Percentiles rank a stretch among this genome's conserved stretches.
Conservation (phyloP, 108 stramenopile genomes). For the Nitzschia sp. region DNA sequence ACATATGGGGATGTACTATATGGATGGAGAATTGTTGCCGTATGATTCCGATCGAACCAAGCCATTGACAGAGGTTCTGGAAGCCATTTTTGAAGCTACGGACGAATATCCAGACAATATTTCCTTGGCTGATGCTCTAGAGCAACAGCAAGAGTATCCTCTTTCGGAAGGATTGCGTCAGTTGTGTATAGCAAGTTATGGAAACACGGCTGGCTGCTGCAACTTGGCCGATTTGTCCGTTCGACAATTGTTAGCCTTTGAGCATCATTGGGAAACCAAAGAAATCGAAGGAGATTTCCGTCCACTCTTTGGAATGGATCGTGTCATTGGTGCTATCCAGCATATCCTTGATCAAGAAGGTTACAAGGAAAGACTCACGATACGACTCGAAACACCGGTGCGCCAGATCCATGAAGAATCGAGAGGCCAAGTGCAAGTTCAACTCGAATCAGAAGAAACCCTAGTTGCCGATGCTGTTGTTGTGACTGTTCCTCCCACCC, state of each 20-base stretch:
- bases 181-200: conserved; percentile 39
- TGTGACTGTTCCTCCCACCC: conserved; percentile 39
- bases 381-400: conserved; percentile 6
- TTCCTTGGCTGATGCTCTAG: conserved; percentile 9
- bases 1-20: conserved; percentile 47
- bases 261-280: conserved; percentile 41
- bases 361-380: conserved; percentile 1
- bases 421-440: too few relatives aligned
- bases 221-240: conserved; percentile 28
- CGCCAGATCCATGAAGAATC: not conserved
- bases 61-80: conserved; percentile 28
- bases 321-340: not conserved
- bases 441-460: too few relatives aligned
- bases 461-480: conserved; percentile 35
- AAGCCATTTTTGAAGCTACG: conserved; percentile 11
- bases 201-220: conserved; percentile 43
- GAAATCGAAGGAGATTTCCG: conserved; percentile 37
- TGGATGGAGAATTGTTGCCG: conserved; percentile 30
- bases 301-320: conserved; percentile 10
- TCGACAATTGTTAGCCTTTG: conserved; percentile 13
- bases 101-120: not conserved
- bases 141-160: not conserved
- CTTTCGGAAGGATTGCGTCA: conserved; percentile 11
- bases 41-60: conserved; percentile 29
- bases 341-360: conserved; percentile 4